A percentile compares a stretch with the other conserved stretches of the same genome.
Evolutionary conservation across 129 eudicot genomes (phyloP).

Genomic region (Helichrysum umbraculigerum): DNA sequence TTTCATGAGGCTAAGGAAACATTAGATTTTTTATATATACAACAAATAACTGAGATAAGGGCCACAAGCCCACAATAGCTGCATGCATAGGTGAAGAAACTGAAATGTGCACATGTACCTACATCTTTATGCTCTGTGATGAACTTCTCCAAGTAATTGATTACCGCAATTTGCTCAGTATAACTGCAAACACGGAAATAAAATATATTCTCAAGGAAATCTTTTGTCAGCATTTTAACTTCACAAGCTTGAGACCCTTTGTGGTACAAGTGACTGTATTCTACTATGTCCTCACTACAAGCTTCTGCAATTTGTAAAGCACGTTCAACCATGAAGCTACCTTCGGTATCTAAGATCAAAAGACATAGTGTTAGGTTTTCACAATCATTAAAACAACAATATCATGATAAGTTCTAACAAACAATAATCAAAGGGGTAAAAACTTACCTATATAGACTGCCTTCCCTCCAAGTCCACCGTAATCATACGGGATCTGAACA

Average conservation of each 20-base stretch:
- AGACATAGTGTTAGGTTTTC: constrained; percentile 10
- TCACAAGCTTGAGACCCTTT: constrained; percentile 45
- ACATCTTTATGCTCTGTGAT: constrained; percentile 85
- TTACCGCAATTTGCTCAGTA: constrained; percentile 78
- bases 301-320: constrained; percentile 95
- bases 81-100: not conserved
- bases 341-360: constrained; percentile 79
- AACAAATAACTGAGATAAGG: not conserved
- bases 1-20: not conserved
- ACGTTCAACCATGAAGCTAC: constrained; percentile 97
- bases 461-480: constrained; percentile 85
- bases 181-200: constrained; percentile 90
- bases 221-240: constrained; percentile 50
- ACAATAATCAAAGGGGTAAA: not conserved
- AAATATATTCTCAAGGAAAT: constrained; percentile 74
- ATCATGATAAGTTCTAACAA: not conserved
- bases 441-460: constrained; percentile 77
- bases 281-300: constrained; percentile 67
- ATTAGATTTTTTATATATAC: not conserved
- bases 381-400: not conserved
- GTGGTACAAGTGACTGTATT: constrained; percentile 43
- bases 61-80: constrained; percentile 2
- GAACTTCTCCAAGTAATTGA: constrained; percentile 73
- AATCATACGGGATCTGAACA: constrained; percentile 85
- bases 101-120: constrained; percentile 25